A percentile compares a stretch with the other conserved stretches of the same genome.
Conservation (phyloP, 2,329 filamentous ascomycete genomes). For the Helotiales sp. region DNA sequence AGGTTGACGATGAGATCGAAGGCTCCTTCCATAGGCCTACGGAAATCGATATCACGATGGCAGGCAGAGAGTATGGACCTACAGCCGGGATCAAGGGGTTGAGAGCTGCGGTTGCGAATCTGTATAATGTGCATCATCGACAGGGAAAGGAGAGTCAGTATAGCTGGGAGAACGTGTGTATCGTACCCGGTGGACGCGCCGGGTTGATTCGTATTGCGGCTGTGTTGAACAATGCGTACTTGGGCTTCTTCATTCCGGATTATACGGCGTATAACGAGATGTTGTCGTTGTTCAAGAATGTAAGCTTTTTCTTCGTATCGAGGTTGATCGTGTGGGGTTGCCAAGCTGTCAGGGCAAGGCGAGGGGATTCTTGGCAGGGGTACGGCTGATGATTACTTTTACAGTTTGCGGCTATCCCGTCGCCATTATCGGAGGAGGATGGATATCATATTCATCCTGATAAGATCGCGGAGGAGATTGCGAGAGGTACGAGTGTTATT, state of each 20-base stretch:
- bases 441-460: slow-evolving; percentile 92
- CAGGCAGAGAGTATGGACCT: slow-evolving; percentile 85
- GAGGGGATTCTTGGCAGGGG: slow-evolving; percentile 12
- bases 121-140: slow-evolving; percentile 93
- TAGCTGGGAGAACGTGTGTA: slow-evolving; percentile 96
- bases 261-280: slow-evolving; percentile 99
- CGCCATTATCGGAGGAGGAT: slow-evolving; percentile 80
- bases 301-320: slow-evolving; percentile 45
- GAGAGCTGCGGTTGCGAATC: slow-evolving; percentile 80
- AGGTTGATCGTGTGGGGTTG: background rate
- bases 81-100: slow-evolving; percentile 92
- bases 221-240: slow-evolving; percentile 86
- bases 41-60: slow-evolving; percentile 74
- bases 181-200: slow-evolving; percentile 89
- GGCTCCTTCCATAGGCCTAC: slow-evolving; percentile 84
- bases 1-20: slow-evolving; percentile 89
- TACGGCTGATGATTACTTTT: background rate
- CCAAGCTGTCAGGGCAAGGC: slow-evolving; percentile 4
- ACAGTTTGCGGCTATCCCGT: slow-evolving; percentile 82
- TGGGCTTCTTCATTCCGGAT: slow-evolving; percentile 92
- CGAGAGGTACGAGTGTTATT: slow-evolving; percentile 82
- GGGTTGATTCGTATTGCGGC: slow-evolving; percentile 94
- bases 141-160: slow-evolving; percentile 86
- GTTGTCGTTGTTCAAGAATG: slow-evolving; percentile 90
- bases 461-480: slow-evolving; percentile 89